Conservation (phyloP, 106 monocot genomes). For the Cymbidium sinense region DNA sequence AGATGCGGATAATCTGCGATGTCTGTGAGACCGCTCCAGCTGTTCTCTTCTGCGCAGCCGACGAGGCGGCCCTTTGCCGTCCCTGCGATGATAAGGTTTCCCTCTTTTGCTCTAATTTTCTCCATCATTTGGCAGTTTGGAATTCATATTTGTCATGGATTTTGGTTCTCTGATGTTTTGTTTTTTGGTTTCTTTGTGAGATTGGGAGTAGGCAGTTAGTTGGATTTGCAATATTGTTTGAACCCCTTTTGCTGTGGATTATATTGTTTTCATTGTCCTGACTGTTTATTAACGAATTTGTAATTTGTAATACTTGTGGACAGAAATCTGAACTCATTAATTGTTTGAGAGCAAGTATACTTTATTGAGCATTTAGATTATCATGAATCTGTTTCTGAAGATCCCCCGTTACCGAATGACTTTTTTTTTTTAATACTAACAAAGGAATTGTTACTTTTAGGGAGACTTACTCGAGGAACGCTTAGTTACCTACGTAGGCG, state of each 20-base stretch:
- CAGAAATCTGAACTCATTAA: not conserved
- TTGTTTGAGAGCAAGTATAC: not conserved
- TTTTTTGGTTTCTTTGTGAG: not conserved
- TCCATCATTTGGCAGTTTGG: not conserved
- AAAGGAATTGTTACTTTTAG: too few species aligned
- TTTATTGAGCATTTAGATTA: not conserved
- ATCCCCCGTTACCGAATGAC: not conserved
- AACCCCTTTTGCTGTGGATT: not conserved
- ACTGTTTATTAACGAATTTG: not conserved
- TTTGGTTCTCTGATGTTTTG: not conserved
- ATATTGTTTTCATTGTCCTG: not conserved
- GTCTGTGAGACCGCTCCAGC: conserved; percentile 91
- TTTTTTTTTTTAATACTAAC: too few species aligned
- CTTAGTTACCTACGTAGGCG: too few species aligned
- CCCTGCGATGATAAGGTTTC: conserved; percentile 88
- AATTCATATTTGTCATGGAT: not conserved
- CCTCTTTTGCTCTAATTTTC: not conserved
- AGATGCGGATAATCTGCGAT: conserved; percentile 87
- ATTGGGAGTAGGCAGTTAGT: not conserved
- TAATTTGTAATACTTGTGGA: not conserved
- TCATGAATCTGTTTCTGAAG: not conserved
- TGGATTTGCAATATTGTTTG: not conserved
- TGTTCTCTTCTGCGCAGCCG: conserved; percentile 87
- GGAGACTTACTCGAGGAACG: too few species aligned
- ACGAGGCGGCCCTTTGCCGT: conserved; percentile 85